These are phyloP conservation scores for Murraya koenigii DNA, from an alignment of 345 rosid genomes.

Conservation along the genomic window DNA sequence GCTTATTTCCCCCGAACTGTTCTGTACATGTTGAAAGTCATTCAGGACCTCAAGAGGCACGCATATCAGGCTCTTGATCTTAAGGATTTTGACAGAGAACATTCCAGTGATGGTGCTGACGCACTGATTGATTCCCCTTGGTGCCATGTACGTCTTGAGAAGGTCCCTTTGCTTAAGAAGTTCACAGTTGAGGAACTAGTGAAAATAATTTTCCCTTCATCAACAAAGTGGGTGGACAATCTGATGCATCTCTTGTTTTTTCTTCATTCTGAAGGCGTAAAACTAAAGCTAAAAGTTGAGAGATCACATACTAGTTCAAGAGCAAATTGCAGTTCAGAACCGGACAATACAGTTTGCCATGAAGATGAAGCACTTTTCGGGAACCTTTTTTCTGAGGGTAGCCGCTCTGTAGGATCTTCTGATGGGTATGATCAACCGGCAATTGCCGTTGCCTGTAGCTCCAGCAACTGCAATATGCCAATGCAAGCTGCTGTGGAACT, in stretches of 20 bases:
- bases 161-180: conserved; percentile 64
- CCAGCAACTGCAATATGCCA: conserved; percentile 65
- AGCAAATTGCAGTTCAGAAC: conserved; percentile 58
- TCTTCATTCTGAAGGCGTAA: conserved; percentile 79
- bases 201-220: conserved; percentile 64
- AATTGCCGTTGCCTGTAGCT: conserved; percentile 40
- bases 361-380: conserved; percentile 98
- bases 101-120: conserved; percentile 28
- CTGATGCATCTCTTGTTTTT: conserved; percentile 62
- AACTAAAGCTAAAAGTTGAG: conserved; percentile 66
- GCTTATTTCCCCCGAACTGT: conserved; percentile 79
- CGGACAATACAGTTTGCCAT: conserved; percentile 72
- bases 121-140: conserved; percentile 38
- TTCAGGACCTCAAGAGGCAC: conserved; percentile 69
- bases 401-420: conserved; percentile 64
- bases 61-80: conserved; percentile 45
- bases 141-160: conserved; percentile 49
- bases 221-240: conserved; percentile 78
- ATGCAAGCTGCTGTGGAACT: conserved; percentile 74
- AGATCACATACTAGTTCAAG: conserved; percentile 58
- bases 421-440: conserved; percentile 75
- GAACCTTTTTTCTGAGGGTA: conserved; percentile 83
- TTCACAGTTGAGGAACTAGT: conserved; percentile 57
- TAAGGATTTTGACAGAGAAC: conserved; percentile 45
- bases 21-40: conserved; percentile 54